A percentile compares a stretch with the other conserved stretches of the same genome.
phyloP scores from a whole-genome alignment of 257 asterid genomes.

The Ehretia macrophylla region DNA sequence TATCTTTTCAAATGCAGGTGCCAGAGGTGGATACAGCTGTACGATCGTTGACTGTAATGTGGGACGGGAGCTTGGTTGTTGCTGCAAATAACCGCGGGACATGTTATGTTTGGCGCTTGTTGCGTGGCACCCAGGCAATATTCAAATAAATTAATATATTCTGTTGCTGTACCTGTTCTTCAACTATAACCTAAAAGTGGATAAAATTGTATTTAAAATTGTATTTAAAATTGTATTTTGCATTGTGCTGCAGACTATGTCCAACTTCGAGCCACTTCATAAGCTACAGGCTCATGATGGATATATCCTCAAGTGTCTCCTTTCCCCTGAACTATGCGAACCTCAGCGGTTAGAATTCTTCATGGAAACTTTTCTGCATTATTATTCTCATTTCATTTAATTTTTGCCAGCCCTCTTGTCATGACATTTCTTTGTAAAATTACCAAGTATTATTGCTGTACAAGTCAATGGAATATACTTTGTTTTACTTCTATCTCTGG shows the following conservation, averaged over 20 bases:
- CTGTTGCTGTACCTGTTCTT: background rate
- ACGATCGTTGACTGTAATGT: slow-evolving; percentile 89
- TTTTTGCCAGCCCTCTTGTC: background rate
- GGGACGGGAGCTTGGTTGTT: slow-evolving; percentile 97
- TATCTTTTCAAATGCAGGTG: slow-evolving; percentile 40
- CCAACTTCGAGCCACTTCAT: slow-evolving; percentile 96
- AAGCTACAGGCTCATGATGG: slow-evolving; percentile 92
- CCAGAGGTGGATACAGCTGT: slow-evolving; percentile 98
- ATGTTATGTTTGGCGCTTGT: slow-evolving; percentile 91
- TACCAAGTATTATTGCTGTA: background rate
- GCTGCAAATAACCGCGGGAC: slow-evolving; percentile 95
- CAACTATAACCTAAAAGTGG: background rate
- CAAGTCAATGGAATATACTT: background rate
- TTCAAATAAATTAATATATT: slow-evolving; percentile 7
- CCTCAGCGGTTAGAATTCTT: slow-evolving; percentile 60
- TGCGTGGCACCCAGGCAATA: slow-evolving; percentile 78
- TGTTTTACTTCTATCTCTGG: background rate
- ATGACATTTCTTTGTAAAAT: background rate
- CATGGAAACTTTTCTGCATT: slow-evolving; percentile 3
- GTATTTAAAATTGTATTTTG: slow-evolving; percentile 2
- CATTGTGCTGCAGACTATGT: slow-evolving; percentile 72
- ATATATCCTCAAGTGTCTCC: slow-evolving; percentile 89
- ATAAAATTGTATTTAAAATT: background rate
- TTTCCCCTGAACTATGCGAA: slow-evolving; percentile 91
- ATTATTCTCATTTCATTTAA: background rate